These are phyloP conservation scores for Mycena pura DNA, from an alignment of 768 basidiomycete genomes.

Conservation along the genomic window DNA sequence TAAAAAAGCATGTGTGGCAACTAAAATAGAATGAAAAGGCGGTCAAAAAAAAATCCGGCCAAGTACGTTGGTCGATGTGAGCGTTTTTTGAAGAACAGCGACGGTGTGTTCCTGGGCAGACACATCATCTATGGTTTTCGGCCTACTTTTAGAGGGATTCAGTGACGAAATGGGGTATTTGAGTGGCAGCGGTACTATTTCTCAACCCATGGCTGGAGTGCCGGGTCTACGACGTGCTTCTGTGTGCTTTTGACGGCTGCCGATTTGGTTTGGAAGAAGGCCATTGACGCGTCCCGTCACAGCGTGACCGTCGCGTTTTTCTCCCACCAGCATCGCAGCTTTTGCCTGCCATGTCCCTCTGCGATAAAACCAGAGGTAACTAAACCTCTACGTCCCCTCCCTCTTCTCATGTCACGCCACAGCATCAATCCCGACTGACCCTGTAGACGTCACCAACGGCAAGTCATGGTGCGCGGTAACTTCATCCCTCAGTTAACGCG, in stretches of 20 bases:
- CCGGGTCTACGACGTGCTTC: conserved; percentile 59
- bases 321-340: neutral
- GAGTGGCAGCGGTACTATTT: conserved; percentile 67
- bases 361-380: conserved; percentile 11
- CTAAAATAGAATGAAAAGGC: conserved; percentile 48
- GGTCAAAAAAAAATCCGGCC: neutral
- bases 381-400: neutral
- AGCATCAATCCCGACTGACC: conserved; percentile 12
- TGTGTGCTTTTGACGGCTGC: conserved; percentile 43
- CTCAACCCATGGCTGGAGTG: conserved; percentile 94
- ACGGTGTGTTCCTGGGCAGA: conserved; percentile 98
- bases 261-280: conserved; percentile 65
- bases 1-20: conserved; percentile 99
- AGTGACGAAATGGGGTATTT: neutral
- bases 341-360: neutral
- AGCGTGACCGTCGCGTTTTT: neutral
- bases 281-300: conserved; percentile 47
- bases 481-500: conserved; percentile 34
- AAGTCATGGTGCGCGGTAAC: conserved; percentile 27
- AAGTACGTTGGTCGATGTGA: conserved; percentile 88
- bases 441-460: conserved; percentile 29
- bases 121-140: conserved; percentile 97
- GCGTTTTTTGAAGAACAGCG: conserved; percentile 87
- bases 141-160: conserved; percentile 54
- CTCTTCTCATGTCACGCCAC: neutral